Conservation (phyloP, 495 filamentous ascomycete genomes). For the Penicillium roqueforti region DNA sequence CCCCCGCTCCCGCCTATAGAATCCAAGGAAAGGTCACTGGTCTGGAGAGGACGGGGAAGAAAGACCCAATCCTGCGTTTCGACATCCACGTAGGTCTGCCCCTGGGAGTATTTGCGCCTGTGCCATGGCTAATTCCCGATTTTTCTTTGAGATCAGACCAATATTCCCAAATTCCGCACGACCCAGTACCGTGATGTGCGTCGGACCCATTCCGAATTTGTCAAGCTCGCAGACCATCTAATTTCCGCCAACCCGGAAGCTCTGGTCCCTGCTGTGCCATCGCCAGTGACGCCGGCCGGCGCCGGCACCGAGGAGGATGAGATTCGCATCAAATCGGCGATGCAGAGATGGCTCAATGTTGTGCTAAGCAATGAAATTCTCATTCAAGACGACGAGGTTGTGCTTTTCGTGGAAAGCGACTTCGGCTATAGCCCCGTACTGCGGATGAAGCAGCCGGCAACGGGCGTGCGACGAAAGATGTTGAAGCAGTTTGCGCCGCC, state of each 20-base stretch:
- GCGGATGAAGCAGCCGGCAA: slow-evolving; percentile 93
- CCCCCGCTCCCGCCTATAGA: slow-evolving; percentile 65
- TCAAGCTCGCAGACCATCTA: slow-evolving; percentile 89
- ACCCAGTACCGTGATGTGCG: slow-evolving; percentile 97
- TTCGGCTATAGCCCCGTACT: slow-evolving; percentile 97
- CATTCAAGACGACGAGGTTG: slow-evolving; percentile 92
- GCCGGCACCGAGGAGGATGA: slow-evolving; percentile 98
- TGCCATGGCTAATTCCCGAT: slow-evolving; percentile 8
- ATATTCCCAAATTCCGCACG: slow-evolving; percentile 93
- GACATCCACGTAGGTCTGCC: slow-evolving; percentile 80
- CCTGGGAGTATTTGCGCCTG: background rate
- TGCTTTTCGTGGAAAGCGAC: slow-evolving; percentile 95
- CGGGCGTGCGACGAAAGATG: slow-evolving; percentile 87
- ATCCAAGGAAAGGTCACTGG: slow-evolving; percentile 92
- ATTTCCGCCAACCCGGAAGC: slow-evolving; percentile 95
- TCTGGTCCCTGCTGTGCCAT: slow-evolving; percentile 94
- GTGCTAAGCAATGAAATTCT: slow-evolving; percentile 89
- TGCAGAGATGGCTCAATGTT: slow-evolving; percentile 94
- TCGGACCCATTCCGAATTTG: slow-evolving; percentile 90
- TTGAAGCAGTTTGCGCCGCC: slow-evolving; percentile 99
- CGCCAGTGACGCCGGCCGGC: slow-evolving; percentile 84
- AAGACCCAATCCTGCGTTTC: slow-evolving; percentile 91
- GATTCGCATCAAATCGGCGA: slow-evolving; percentile 72
- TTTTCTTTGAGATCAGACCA: slow-evolving; percentile 58
- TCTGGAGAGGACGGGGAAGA: slow-evolving; percentile 86